A percentile compares a stretch with the other conserved stretches of the same genome.
These are phyloP conservation scores for Penicillium sp. DNA, from an alignment of 2,329 filamentous ascomycete species.

Conservation along the genomic window DNA sequence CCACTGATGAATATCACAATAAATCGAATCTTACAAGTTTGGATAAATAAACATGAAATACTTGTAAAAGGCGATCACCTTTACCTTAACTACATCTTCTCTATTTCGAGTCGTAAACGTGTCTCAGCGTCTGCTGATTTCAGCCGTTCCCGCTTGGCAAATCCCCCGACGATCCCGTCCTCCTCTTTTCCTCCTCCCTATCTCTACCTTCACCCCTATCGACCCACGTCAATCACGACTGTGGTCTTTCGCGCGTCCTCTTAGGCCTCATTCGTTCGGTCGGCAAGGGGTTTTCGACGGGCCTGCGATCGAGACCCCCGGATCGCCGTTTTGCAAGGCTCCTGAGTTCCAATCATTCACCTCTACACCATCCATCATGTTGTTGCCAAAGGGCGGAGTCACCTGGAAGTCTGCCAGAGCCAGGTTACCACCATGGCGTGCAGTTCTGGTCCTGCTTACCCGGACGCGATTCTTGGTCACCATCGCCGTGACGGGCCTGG, in stretches of 20 bases:
- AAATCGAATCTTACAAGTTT: too few relatives aligned
- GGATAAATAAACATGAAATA: too few relatives aligned
- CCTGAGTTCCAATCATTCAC: slow-evolving; percentile 12
- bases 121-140: background rate
- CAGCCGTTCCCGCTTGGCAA: slow-evolving; percentile 5
- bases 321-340: slow-evolving; percentile 15
- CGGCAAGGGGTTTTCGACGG: slow-evolving; percentile 22
- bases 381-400: slow-evolving; percentile 83
- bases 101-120: background rate
- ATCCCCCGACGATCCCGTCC: slow-evolving; percentile 7
- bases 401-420: slow-evolving; percentile 88
- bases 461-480: slow-evolving; percentile 73
- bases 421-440: slow-evolving; percentile 70
- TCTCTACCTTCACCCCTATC: background rate
- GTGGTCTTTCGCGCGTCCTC: slow-evolving; percentile 11
- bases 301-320: slow-evolving; percentile 17
- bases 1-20: background rate
- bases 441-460: slow-evolving; percentile 65
- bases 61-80: too few relatives aligned
- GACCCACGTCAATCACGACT: background rate
- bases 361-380: slow-evolving; percentile 55
- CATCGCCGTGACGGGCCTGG: slow-evolving; percentile 62
- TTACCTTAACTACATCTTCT: too few relatives aligned
- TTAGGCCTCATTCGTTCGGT: slow-evolving; percentile 27
- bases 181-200: slow-evolving; percentile 8